Conservation (phyloP, 768 basidiomycete genomes). For the Daedaleopsis nitida region DNA sequence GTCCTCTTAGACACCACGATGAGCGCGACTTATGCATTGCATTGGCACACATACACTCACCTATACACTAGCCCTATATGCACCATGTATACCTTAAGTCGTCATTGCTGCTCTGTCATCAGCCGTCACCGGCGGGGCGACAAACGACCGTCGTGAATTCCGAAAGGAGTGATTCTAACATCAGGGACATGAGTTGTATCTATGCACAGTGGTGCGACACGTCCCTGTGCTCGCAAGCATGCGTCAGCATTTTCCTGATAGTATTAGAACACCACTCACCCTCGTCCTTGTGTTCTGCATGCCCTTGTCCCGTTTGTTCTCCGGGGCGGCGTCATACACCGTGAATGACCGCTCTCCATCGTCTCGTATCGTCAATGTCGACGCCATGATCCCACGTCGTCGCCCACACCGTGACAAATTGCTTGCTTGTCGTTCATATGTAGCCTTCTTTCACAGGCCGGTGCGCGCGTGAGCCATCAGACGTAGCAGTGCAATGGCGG, state of each 20-base stretch:
- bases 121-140: too few relatives aligned
- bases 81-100: too few relatives aligned
- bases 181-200: too few relatives aligned
- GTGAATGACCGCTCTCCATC: conserved; percentile 69
- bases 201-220: conserved; percentile 62
- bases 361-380: conserved; percentile 82
- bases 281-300: conserved; percentile 68
- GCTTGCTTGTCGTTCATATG: conserved; percentile 89
- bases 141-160: too few relatives aligned
- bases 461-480: conserved; percentile 94
- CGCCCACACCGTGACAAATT: conserved; percentile 93
- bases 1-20: too few relatives aligned
- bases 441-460: conserved; percentile 95
- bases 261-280: conserved; percentile 47
- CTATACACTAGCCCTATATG: too few relatives aligned
- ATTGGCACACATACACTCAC: too few relatives aligned
- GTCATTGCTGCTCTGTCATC: too few relatives aligned
- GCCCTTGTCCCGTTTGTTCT: conserved; percentile 85
- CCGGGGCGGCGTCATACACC: conserved; percentile 84
- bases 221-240: conserved; percentile 38
- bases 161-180: too few relatives aligned
- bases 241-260: background rate
- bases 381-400: conserved; percentile 88
- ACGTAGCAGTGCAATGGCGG: conserved; percentile 78
- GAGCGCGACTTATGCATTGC: too few relatives aligned